phyloP scores from a whole-genome alignment of 345 rosid species.

The Noccaea bulbosa region DNA sequence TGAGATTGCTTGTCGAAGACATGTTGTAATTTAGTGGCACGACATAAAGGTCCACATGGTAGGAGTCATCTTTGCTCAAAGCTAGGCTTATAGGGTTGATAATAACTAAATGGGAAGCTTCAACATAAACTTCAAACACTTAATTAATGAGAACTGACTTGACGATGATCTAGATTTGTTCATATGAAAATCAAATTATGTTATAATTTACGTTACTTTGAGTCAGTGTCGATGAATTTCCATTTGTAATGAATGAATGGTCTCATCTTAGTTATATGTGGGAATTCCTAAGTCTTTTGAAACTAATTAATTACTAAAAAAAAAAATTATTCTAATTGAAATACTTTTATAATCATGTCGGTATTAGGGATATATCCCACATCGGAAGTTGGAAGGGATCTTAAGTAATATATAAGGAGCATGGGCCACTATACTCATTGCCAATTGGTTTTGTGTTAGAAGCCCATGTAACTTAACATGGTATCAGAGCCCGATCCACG shows the following conservation, averaged over 20 bases:
- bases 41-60: conserved; percentile 37
- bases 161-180: not conserved
- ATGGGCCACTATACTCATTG: too few species aligned
- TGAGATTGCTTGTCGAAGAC: conserved; percentile 43
- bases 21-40: conserved; percentile 41
- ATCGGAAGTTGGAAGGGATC: too few species aligned
- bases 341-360: too few species aligned
- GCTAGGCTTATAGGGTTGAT: conserved; percentile 35
- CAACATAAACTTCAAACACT: conserved; percentile 20
- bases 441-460: too few species aligned
- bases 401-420: too few species aligned
- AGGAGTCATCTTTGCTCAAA: conserved; percentile 35
- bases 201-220: not conserved
- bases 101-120: conserved; percentile 23
- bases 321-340: too few species aligned
- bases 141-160: too few species aligned
- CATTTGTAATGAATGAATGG: not conserved
- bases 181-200: not conserved
- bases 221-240: not conserved
- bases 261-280: not conserved
- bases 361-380: too few species aligned
- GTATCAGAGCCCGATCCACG: too few species aligned
- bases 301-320: too few species aligned
- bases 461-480: too few species aligned
- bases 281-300: too few species aligned